These are phyloP conservation scores for Auriscalpium vulgare DNA, from an alignment of 768 basidiomycete species.

Conservation along the genomic window DNA sequence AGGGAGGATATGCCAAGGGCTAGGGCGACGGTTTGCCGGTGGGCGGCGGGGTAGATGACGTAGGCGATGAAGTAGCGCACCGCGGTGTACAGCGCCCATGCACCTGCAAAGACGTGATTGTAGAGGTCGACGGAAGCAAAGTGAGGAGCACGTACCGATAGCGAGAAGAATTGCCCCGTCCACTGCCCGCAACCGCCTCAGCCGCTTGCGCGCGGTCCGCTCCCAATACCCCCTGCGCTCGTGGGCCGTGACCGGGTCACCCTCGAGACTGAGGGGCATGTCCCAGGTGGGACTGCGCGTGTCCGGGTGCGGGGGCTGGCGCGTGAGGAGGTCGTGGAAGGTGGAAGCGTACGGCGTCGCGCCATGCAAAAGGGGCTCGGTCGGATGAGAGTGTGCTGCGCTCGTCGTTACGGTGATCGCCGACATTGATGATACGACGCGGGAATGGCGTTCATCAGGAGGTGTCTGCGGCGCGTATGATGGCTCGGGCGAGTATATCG, in stretches of 20 bases:
- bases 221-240: constrained; percentile 27
- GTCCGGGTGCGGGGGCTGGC: constrained; percentile 38
- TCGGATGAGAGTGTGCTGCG: constrained; percentile 23
- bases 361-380: constrained; percentile 23
- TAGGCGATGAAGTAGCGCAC: constrained; percentile 62
- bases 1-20: constrained; percentile 41
- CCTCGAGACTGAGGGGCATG: constrained; percentile 22
- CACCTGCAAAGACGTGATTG: constrained; percentile 28
- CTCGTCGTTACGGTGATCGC: constrained; percentile 21
- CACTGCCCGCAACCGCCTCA: constrained; percentile 27
- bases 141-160: constrained; percentile 25
- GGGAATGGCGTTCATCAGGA: constrained; percentile 11
- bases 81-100: constrained; percentile 55
- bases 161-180: constrained; percentile 24
- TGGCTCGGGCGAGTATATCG: background rate
- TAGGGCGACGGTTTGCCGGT: constrained; percentile 37
- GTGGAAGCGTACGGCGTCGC: constrained; percentile 20
- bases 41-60: constrained; percentile 29
- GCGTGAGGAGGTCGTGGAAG: constrained; percentile 30
- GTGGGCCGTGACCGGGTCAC: constrained; percentile 22
- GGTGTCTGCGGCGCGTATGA: background rate
- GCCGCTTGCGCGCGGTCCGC: constrained; percentile 20
- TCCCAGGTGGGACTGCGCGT: constrained; percentile 24
- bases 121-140: background rate
- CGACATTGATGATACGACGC: constrained; percentile 23